These are phyloP conservation scores for Botrytis fragariae DNA, from an alignment of 2,329 filamentous ascomycete species.

Conservation along the genomic window DNA sequence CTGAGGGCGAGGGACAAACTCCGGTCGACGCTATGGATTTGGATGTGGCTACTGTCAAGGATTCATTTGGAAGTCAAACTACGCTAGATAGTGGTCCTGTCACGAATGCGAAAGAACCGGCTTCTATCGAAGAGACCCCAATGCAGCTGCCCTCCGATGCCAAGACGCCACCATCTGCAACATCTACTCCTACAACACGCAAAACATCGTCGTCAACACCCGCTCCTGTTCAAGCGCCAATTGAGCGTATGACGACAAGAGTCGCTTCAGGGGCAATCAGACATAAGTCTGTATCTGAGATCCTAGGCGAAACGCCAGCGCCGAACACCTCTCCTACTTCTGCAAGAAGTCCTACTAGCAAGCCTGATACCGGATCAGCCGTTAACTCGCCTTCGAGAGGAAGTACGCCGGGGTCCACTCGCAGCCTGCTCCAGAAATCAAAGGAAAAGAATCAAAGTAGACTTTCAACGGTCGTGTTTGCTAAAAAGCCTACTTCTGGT, in stretches of 20 bases:
- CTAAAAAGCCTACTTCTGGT: constrained; percentile 57
- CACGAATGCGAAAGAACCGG: not conserved
- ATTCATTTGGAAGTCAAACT: constrained; percentile 32
- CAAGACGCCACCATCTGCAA: constrained; percentile 25
- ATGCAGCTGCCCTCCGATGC: constrained; percentile 16
- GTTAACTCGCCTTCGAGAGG: constrained; percentile 38
- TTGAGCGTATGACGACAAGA: constrained; percentile 63
- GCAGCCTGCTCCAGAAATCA: constrained; percentile 34
- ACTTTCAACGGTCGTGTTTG: constrained; percentile 74
- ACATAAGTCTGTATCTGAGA: constrained; percentile 71
- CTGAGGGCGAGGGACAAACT: constrained; percentile 31
- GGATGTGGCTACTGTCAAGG: constrained; percentile 32
- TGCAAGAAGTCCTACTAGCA: constrained; percentile 25
- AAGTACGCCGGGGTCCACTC: constrained; percentile 46
- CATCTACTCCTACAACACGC: constrained; percentile 28
- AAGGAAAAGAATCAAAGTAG: constrained; percentile 62
- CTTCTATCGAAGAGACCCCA: not conserved
- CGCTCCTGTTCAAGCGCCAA: constrained; percentile 32
- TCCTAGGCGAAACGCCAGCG: constrained; percentile 58
- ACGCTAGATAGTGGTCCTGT: constrained; percentile 18
- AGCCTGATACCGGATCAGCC: constrained; percentile 27
- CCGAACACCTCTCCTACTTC: constrained; percentile 35
- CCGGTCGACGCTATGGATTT: constrained; percentile 35
- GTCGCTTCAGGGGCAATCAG: constrained; percentile 68
- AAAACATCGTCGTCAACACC: constrained; percentile 32